phyloP scores from a whole-genome alignment of 2,329 filamentous ascomycete genomes.

The Fusarium sacchari region DNA sequence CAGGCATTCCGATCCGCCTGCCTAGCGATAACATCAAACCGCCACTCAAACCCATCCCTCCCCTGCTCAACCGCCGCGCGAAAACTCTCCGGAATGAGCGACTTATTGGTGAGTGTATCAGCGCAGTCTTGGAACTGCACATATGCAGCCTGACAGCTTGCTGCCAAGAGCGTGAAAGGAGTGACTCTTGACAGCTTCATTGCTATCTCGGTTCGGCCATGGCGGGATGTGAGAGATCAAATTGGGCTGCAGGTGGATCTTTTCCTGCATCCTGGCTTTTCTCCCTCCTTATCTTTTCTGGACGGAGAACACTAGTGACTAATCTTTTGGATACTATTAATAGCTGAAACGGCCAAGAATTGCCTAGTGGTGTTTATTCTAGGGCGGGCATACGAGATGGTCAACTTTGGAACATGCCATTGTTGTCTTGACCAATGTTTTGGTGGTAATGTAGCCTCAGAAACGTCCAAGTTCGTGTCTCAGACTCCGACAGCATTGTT shows the following conservation, averaged over 20 bases:
- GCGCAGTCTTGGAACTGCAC: slow-evolving; percentile 25
- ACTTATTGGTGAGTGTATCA: background rate
- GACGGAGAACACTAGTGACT: background rate
- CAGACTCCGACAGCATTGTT: fast-evolving
- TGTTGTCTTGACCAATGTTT: background rate
- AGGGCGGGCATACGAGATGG: background rate
- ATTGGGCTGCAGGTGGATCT: slow-evolving; percentile 16
- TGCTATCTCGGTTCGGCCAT: slow-evolving; percentile 6
- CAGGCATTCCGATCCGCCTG: slow-evolving; percentile 6
- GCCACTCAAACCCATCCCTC: background rate
- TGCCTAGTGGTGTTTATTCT: background rate
- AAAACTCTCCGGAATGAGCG: slow-evolving; percentile 19
- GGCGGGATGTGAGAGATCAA: slow-evolving; percentile 19
- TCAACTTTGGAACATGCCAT: background rate
- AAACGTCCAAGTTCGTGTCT: background rate
- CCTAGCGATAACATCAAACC: background rate
- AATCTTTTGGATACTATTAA: slow-evolving; percentile 4
- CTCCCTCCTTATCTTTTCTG: background rate
- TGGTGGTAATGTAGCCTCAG: background rate
- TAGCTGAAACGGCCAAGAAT: background rate
- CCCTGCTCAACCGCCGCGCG: background rate
- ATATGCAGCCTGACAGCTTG: slow-evolving; percentile 9
- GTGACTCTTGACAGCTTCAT: slow-evolving; percentile 19
- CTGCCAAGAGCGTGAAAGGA: background rate
- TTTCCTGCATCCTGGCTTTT: background rate